phyloP scores from a whole-genome alignment of 148 eudicot genomes.

The Hydrangea macrophylla region DNA sequence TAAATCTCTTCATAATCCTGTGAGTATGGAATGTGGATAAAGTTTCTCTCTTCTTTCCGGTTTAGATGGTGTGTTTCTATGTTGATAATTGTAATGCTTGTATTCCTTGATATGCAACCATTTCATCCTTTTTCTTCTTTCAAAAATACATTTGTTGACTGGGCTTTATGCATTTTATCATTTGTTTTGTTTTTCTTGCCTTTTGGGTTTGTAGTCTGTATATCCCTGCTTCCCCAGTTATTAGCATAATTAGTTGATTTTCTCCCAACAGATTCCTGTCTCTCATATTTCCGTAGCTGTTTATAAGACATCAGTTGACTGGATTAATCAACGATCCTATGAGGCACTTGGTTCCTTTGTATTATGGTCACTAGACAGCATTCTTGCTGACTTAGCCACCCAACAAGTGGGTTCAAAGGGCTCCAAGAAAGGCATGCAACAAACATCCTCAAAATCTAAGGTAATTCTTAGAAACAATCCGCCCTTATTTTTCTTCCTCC shows the following conservation, averaged over 20 bases:
- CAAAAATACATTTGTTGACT: too few relatives aligned
- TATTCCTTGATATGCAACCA: too few relatives aligned
- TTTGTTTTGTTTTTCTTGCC: not conserved
- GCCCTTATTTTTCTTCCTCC: not conserved
- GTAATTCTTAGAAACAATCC: constrained; percentile 32
- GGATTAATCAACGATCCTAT: constrained; percentile 60
- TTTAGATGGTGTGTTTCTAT: too few relatives aligned
- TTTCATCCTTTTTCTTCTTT: too few relatives aligned
- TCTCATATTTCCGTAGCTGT: constrained; percentile 60
- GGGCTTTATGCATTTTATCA: too few relatives aligned
- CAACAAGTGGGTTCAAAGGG: constrained; percentile 51
- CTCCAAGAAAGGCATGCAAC: constrained; percentile 56
- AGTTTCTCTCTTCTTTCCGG: too few relatives aligned
- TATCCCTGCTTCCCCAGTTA: not conserved
- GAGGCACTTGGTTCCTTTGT: constrained; percentile 56
- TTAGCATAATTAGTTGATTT: constrained; percentile 9
- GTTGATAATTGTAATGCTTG: too few relatives aligned
- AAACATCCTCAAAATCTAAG: constrained; percentile 72
- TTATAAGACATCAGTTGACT: constrained; percentile 67
- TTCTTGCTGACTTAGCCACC: constrained; percentile 51
- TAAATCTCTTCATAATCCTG: too few relatives aligned
- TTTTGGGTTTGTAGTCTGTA: not conserved
- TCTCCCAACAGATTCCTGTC: constrained; percentile 53
- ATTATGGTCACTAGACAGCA: constrained; percentile 56
- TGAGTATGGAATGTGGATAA: too few relatives aligned